phyloP scores from a whole-genome alignment of 2,329 filamentous ascomycete genomes.

The Arachnomyces sp. region DNA sequence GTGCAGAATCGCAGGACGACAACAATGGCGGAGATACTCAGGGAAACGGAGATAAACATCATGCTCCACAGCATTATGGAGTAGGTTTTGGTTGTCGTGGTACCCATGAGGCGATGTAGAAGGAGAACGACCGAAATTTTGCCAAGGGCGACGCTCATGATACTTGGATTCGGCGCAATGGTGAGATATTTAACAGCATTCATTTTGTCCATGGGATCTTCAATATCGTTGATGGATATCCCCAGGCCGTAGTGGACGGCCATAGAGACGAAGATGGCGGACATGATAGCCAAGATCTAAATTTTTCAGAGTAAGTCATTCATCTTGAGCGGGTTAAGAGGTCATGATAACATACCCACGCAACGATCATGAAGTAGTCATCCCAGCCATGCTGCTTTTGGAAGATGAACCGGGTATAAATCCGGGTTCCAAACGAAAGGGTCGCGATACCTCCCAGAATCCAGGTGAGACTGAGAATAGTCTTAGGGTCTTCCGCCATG shows the following conservation, averaged over 20 bases:
- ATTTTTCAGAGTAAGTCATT: too few species aligned
- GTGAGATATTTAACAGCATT: constrained; percentile 1
- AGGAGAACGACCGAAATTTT: constrained; percentile 1
- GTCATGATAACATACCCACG: not conserved
- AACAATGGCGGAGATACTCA: not conserved
- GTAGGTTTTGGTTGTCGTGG: not conserved
- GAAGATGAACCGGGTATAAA: not conserved
- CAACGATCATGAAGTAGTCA: constrained; percentile 1
- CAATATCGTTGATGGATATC: not conserved
- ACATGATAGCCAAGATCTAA: not conserved
- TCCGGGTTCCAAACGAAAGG: not conserved
- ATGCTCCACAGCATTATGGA: not conserved
- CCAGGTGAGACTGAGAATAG: constrained; percentile 2
- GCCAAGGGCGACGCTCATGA: not conserved
- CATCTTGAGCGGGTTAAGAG: too few species aligned
- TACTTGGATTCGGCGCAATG: not conserved
- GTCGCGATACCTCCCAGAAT: not conserved
- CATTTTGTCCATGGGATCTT: not conserved
- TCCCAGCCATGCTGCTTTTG: constrained; percentile 2
- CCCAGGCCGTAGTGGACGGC: not conserved
- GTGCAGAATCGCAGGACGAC: not conserved
- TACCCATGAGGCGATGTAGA: not conserved
- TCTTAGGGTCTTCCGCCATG: not conserved
- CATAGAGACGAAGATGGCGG: not conserved
- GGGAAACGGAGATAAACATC: not conserved